Evolutionary conservation across 495 filamentous ascomycete genomes (phyloP), one percentile per base, ranked within the genome.

Genomic region (Penicillium psychrofluorescens): DNA sequence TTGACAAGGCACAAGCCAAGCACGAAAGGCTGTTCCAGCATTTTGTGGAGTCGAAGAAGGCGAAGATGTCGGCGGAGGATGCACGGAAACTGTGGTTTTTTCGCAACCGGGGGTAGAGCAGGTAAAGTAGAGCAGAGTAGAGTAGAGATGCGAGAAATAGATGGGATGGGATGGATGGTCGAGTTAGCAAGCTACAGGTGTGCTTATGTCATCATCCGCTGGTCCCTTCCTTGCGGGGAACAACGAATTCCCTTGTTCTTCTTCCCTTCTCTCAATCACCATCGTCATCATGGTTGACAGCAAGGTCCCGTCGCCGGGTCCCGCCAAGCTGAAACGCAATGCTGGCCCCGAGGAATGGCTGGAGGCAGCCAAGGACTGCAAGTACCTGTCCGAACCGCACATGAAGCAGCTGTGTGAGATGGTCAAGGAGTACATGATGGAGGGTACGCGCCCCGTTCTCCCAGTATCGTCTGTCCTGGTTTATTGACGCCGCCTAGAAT

Each of bases 341-440:
- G 86, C 88, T 35, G 88, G 87, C 13, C 83, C 90, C n/a, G 88
- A 95, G 56, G 89, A 97, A 69, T 98, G 92, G 92, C 79, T 97
- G 11, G 85, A 90, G 56, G 84, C 87, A 54, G 92, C 92, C 33
- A 95, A 95, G 63, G 85, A 90, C 59, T 97, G 94, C 75, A 90
- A 95, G 59, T 95, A 96, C 62, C 78, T 98, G 12, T 90, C 91
- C 6, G 92, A 98, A 68, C 67, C 80, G 34, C 88, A 90, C 55
- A 98, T 98, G 92, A 98, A 98, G 72, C 85, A 94, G 63, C 76
- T 98, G 12, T 98, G 92, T 67, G 92, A 98, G 72, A 94, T 95
- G 48, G 91, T 95, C 47, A 98, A 98, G 72, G 94, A 97, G 66
- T 90, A 83, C 47, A 74, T 97, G 55, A 97, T 98, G 91, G 94